Evolutionary conservation across 1,284 basidiomycete genomes (phyloP).

Genomic region (Bondarzewia mesenterica): DNA sequence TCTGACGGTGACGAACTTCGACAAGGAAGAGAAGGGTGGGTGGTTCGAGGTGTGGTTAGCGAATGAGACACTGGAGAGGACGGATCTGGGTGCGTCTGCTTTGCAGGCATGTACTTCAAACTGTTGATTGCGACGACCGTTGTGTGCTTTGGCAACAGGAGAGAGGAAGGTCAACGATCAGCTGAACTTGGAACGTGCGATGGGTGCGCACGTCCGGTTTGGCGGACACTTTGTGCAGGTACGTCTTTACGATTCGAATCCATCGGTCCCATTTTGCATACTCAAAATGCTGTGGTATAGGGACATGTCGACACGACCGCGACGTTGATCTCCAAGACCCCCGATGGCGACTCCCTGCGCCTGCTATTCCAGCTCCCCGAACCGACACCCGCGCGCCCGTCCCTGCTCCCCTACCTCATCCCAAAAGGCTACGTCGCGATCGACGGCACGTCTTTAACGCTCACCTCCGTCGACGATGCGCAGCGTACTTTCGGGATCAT

Average conservation of each 20-base stretch:
- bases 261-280: no score
- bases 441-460: conserved; percentile 90
- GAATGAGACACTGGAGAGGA: conserved; percentile 89
- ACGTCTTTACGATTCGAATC: conserved; percentile 15
- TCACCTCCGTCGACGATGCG: conserved; percentile 77
- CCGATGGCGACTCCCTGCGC: conserved; percentile 86
- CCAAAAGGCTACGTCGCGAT: conserved; percentile 96
- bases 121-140: neutral
- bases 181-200: conserved; percentile 92
- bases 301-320: conserved; percentile 93
- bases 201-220: conserved; percentile 87
- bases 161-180: conserved; percentile 73
- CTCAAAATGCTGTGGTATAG: conserved; percentile 31
- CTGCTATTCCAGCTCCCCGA: conserved; percentile 72
- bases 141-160: conserved; percentile 35
- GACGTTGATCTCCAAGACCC: conserved; percentile 52
- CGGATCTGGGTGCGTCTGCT: conserved; percentile 75
- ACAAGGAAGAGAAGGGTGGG: conserved; percentile 44
- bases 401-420: conserved; percentile 78
- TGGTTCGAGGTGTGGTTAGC: conserved; percentile 94
- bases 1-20: conserved; percentile 86
- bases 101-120: conserved; percentile 1
- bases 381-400: conserved; percentile 50
- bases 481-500: conserved; percentile 81
- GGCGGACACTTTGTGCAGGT: conserved; percentile 98